phyloP scores from a whole-genome alignment of 495 filamentous ascomycete species.

The Lasiosphaeria miniovina region DNA sequence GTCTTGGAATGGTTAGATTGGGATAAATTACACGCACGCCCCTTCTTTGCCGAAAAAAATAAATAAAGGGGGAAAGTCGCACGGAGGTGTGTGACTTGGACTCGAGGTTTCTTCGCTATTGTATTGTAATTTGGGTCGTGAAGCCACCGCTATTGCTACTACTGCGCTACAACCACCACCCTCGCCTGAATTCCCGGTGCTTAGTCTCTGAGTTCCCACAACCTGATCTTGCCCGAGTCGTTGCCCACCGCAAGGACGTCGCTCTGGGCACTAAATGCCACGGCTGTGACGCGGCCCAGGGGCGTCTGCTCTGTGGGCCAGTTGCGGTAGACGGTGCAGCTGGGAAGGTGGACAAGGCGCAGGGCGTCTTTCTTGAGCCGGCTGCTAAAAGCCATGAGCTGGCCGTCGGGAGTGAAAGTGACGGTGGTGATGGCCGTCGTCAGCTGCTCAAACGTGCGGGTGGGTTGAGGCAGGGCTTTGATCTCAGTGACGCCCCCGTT shows the following conservation, averaged over 20 bases:
- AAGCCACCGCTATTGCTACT: too few species aligned
- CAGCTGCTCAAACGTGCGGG: slow-evolving; percentile 73
- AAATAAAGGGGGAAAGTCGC: too few species aligned
- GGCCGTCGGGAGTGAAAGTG: slow-evolving; percentile 81
- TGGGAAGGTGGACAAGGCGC: slow-evolving; percentile 84
- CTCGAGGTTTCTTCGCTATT: too few species aligned
- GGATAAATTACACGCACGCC: not conserved
- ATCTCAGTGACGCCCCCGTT: slow-evolving; percentile 40
- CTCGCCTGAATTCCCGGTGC: too few species aligned
- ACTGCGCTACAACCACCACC: too few species aligned
- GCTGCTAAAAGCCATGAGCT: slow-evolving; percentile 80
- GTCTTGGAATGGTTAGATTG: not conserved
- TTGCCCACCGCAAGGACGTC: slow-evolving; percentile 80
- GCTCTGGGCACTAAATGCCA: slow-evolving; percentile 69
- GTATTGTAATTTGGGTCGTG: too few species aligned
- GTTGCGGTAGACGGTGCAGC: slow-evolving; percentile 90
- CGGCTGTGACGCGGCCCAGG: slow-evolving; percentile 74
- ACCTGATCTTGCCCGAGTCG: slow-evolving; percentile 75
- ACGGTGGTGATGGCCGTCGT: slow-evolving; percentile 76
- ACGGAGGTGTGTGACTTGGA: too few species aligned
- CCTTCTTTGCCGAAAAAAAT: too few species aligned
- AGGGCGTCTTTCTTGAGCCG: slow-evolving; percentile 84
- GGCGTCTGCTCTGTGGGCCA: slow-evolving; percentile 94
- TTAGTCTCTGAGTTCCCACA: slow-evolving; percentile 75
- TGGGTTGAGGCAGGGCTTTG: slow-evolving; percentile 64